Percentiles rank a stretch among this genome's conserved stretches.
Evolutionary conservation across 2,329 filamentous ascomycete species (phyloP).

Genomic region (Knufia petricola): DNA sequence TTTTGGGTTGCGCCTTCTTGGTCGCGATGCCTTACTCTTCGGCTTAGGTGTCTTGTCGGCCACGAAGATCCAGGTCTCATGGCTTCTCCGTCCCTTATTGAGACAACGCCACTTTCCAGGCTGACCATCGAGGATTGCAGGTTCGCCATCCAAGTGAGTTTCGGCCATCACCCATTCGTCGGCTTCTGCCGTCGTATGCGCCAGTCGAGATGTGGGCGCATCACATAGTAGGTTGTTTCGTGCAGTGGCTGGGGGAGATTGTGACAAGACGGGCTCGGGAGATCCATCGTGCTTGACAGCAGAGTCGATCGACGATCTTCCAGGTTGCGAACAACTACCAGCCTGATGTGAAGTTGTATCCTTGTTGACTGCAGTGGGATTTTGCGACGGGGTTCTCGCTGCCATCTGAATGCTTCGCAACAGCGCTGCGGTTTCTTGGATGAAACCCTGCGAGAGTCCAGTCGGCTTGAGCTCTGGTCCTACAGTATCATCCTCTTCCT

Average conservation of each 20-base stretch:
- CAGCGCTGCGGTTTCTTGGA: not conserved
- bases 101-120: not conserved
- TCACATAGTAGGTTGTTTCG: not conserved
- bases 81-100: not conserved
- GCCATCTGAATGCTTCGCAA: not conserved
- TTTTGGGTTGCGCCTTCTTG: not conserved
- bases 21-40: not conserved
- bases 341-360: not conserved
- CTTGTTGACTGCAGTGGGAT: too few relatives aligned
- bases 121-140: not conserved
- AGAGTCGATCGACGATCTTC: too few relatives aligned
- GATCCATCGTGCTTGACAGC: not conserved
- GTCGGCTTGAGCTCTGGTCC: not conserved
- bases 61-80: not conserved
- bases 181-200: too few relatives aligned
- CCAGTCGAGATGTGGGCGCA: too few relatives aligned
- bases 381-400: not conserved
- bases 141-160: not conserved
- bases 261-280: not conserved
- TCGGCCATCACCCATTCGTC: too few relatives aligned
- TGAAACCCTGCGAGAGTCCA: not conserved
- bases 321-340: too few relatives aligned
- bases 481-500: not conserved
- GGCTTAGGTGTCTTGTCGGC: not conserved
- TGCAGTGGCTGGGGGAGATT: not conserved